Evolutionary conservation across 306 rosid genomes (phyloP), one percentile per base, ranked within the genome.

Genomic region (Elaeagnus macrophylla): DNA sequence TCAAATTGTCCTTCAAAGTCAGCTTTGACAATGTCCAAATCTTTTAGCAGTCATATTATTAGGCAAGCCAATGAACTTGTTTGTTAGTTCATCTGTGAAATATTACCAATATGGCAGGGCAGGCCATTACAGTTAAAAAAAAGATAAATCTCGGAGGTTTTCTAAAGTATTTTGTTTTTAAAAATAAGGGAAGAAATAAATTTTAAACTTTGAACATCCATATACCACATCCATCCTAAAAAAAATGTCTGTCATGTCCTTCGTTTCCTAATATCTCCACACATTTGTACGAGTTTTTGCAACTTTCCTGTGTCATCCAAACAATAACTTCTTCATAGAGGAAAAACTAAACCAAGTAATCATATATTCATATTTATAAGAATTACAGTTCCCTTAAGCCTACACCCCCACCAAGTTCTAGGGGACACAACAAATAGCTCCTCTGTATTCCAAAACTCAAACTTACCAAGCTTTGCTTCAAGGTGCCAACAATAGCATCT

Each of bases 391-490:
- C 32, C 4, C 32, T 25, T 25, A 25, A 25, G 32, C 32, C 32
- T 25, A 25, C 32, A 25, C 32, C 32, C 32, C 32, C 2, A 5
- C 32, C 32, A 25, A 25, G 32, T 2, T 25, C 32, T 25, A 25
- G 32, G 32, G 32, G 32, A 25, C 32, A 25, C 32, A 25, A 25
- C 2, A 25, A 25, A 25, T 25, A 25, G 32, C 32, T 25, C 32
- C 32, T 25, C 32, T 25, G 32, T 25, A 25, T 2, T 25, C 32
- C 32, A 45, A 13, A 9, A 45, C 17, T 12, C n/a, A 54, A 71
- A 49, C 50, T 61, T 82, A 91, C 99, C 96, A 91, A 67, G 85
- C 99, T 82, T 75, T 82, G 99, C 77, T 91, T 91, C 74, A 91
- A 95, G 32, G 87, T 78, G 53, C 95, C 96, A 57, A 91, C 67